Percentiles rank a stretch among this genome's conserved stretches.
Conservation (phyloP, 768 basidiomycete species). For the Suillus fuscotomentosus region DNA sequence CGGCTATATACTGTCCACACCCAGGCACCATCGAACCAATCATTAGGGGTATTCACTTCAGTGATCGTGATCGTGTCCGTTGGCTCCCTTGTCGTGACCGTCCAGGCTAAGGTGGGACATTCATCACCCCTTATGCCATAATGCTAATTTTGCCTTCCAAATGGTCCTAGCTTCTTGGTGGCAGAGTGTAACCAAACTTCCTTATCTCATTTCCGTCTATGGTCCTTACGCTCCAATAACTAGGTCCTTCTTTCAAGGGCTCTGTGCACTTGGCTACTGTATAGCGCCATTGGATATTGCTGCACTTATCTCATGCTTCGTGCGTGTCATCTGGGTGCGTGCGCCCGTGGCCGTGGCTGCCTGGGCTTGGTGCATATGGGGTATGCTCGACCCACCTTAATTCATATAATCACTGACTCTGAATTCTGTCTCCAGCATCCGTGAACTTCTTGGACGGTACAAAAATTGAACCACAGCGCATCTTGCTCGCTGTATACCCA, state of each 20-base stretch:
- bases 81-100: constrained; percentile 86
- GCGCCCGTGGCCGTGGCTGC: constrained; percentile 82
- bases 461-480: constrained; percentile 86
- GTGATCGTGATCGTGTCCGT: constrained; percentile 93
- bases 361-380: constrained; percentile 98
- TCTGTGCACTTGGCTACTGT: constrained; percentile 95
- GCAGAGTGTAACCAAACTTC: constrained; percentile 62
- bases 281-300: constrained; percentile 91
- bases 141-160: background rate
- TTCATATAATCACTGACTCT: constrained; percentile 5
- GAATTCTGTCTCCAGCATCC: constrained; percentile 53
- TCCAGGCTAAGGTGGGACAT: constrained; percentile 84
- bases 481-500: constrained; percentile 95
- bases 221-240: background rate
- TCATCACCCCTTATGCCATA: background rate
- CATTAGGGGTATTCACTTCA: constrained; percentile 87
- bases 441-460: constrained; percentile 96
- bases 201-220: constrained; percentile 1
- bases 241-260: constrained; percentile 93
- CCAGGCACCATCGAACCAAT: constrained; percentile 81
- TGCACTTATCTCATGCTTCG: constrained; percentile 82
- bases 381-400: constrained; percentile 42
- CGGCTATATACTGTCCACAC: constrained; percentile 1
- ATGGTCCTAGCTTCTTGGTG: constrained; percentile 62
- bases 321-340: constrained; percentile 82